Percentiles rank a stretch among this genome's conserved stretches.
Evolutionary conservation across 768 basidiomycete genomes (phyloP).

Genomic region (Hypholoma fasciculare): DNA sequence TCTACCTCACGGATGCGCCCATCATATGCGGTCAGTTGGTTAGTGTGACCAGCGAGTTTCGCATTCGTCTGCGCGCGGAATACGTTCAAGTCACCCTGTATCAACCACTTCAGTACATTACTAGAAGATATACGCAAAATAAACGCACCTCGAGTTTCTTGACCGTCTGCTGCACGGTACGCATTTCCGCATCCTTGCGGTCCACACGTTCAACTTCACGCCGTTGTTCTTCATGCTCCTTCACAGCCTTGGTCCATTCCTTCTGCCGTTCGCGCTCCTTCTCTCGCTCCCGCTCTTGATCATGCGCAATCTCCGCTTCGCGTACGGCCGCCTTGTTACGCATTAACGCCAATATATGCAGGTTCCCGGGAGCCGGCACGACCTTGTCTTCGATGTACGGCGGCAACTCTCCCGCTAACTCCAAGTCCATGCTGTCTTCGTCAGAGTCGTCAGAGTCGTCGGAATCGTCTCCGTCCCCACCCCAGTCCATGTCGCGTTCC

Average conservation of each 20-base stretch:
- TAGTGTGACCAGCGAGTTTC: constrained; percentile 37
- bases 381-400: too few relatives aligned
- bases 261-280: neutral
- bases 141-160: constrained; percentile 7
- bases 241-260: neutral
- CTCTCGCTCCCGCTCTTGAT: neutral
- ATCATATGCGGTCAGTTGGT: constrained; percentile 40
- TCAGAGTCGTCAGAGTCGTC: neutral
- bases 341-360: too few relatives aligned
- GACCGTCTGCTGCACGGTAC: neutral
- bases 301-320: neutral
- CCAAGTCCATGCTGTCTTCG: neutral
- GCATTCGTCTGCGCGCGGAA: constrained; percentile 42
- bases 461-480: neutral
- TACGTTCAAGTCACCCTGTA: constrained; percentile 25
- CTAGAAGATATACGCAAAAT: neutral
- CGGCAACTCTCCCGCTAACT: too few relatives aligned
- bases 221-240: neutral
- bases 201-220: neutral
- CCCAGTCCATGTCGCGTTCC: constrained; percentile 3
- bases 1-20: constrained; percentile 38
- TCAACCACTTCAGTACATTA: neutral
- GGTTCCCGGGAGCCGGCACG: too few relatives aligned
- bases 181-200: neutral
- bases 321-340: neutral